Conservation (phyloP, 495 filamentous ascomycete genomes). For the Aspergillus indologenus region DNA sequence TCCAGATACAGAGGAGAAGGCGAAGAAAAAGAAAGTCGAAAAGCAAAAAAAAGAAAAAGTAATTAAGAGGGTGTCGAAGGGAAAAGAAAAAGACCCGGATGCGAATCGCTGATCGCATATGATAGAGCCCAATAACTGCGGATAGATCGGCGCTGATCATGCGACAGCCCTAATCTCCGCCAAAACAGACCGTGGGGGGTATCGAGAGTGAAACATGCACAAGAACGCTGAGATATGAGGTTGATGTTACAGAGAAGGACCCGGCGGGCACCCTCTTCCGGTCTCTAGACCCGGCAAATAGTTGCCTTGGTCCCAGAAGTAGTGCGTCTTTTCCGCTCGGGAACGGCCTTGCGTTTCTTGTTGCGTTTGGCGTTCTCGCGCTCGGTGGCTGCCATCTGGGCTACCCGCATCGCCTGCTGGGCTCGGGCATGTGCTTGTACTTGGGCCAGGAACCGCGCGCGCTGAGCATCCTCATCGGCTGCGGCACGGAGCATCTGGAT, state of each 20-base stretch:
- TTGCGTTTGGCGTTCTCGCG: constrained; percentile 36
- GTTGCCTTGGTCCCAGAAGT: constrained; percentile 24
- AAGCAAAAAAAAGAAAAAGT: background rate
- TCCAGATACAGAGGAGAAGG: background rate
- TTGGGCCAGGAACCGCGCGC: constrained; percentile 43
- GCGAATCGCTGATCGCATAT: constrained; percentile 10
- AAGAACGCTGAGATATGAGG: background rate
- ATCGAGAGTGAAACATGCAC: constrained; percentile 7
- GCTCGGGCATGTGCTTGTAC: constrained; percentile 47
- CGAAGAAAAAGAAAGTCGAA: background rate
- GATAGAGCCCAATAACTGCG: constrained; percentile 1
- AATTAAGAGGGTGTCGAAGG: background rate
- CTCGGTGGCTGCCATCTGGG: constrained; percentile 35
- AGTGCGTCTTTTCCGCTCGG: constrained; percentile 33
- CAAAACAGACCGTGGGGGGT: constrained; percentile 8
- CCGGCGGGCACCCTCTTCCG: too few species aligned
- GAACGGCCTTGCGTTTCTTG: constrained; percentile 36
- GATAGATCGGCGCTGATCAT: constrained; percentile 13
- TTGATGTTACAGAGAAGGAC: constrained; percentile 7
- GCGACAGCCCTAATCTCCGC: constrained; percentile 11
- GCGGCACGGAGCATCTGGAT: constrained; percentile 38
- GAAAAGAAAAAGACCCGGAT: constrained; percentile 4
- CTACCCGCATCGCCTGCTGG: constrained; percentile 39
- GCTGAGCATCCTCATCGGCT: constrained; percentile 41
- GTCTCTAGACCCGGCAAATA: constrained; percentile 17